Evolutionary conservation across 306 rosid genomes (phyloP), one percentile per base, ranked within the genome.

Genomic region (Luffa aegyptiaca): DNA sequence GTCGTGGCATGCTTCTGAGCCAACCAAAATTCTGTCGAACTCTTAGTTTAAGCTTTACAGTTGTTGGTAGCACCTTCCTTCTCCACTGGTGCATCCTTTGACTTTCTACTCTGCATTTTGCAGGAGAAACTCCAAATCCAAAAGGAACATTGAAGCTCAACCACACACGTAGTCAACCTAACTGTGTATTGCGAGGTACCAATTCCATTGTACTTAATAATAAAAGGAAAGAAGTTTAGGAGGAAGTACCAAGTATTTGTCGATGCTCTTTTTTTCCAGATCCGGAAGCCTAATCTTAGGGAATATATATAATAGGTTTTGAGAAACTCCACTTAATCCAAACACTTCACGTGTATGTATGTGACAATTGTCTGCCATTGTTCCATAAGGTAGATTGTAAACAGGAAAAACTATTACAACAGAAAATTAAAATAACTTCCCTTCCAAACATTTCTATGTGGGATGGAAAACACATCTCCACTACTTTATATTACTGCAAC

Each of bases 321-420:
- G 64, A 75, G 35, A 52, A 36, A 75, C 33, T 51, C 62, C 63
- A 75, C 46, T 75, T 73, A 31, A 26, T 41, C 78, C 33, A 37
- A 75, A 51, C 59, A 49, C 35, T 75, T 75, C 79, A 75, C 63
- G 48, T 75, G 79, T 75, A 36, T 10, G 46, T 75, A 36, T 53
- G 79, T 35, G 64, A 36, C 35, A 16, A 3, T 75, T 75, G 79
- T 75, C 79, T 51, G 79, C 79, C 79, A 75, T 75, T 53, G 48
- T 36, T 53, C 36, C 46, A 52, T 75, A 31, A 51, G 44, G 78
- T 36, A 75, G 44, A 16, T 9, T 33, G 12, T 45, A 49, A 73
- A 73, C 77, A 73, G 78, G 44, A 73, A 31, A 49, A 73, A 49
- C 78, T 52, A 49, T 73, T 73, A 49, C 61, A 73, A 73, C 78